These are phyloP conservation scores for Diaporthe aspalathi DNA, from an alignment of 2,329 filamentous ascomycete genomes.

Conservation along the genomic window DNA sequence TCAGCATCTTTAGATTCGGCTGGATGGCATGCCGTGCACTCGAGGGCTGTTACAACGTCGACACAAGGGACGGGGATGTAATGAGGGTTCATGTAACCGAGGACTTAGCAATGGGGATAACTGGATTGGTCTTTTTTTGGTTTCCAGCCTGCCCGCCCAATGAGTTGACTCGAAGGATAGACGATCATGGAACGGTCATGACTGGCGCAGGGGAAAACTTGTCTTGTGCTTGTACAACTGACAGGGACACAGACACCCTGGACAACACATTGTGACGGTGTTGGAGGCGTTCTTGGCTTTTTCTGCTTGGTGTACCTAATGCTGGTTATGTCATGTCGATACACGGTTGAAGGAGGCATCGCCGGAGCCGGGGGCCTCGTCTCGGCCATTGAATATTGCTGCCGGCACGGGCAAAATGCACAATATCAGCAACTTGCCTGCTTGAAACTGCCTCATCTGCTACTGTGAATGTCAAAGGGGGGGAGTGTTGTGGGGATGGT, in stretches of 20 bases:
- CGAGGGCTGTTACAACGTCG: not conserved
- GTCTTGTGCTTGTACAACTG: conserved; percentile 31
- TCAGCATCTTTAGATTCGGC: not conserved
- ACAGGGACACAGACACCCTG: conserved; percentile 18
- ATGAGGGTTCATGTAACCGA: conserved; percentile 29
- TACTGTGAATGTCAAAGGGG: not conserved
- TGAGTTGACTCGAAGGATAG: conserved; percentile 18
- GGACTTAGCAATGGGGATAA: not conserved
- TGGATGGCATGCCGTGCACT: not conserved
- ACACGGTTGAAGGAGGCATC: conserved; percentile 33
- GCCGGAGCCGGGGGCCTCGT: not conserved
- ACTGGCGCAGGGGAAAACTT: conserved; percentile 34
- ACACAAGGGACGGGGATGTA: conserved; percentile 3
- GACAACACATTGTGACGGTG: conserved; percentile 33
- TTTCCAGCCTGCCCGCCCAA: conserved; percentile 1
- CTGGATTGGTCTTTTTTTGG: not conserved
- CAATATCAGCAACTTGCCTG: conserved; percentile 7
- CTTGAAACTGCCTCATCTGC: not conserved
- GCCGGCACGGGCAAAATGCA: conserved; percentile 4
- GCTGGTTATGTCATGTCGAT: conserved; percentile 35
- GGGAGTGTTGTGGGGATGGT: not conserved
- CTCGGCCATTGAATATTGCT: not conserved
- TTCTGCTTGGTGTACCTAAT: conserved; percentile 26
- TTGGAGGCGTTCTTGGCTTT: conserved; percentile 38
- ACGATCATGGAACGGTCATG: conserved; percentile 26